These are phyloP conservation scores for Colletotrichum abscissum DNA, from an alignment of 2,329 filamentous ascomycete genomes.

Conservation along the genomic window DNA sequence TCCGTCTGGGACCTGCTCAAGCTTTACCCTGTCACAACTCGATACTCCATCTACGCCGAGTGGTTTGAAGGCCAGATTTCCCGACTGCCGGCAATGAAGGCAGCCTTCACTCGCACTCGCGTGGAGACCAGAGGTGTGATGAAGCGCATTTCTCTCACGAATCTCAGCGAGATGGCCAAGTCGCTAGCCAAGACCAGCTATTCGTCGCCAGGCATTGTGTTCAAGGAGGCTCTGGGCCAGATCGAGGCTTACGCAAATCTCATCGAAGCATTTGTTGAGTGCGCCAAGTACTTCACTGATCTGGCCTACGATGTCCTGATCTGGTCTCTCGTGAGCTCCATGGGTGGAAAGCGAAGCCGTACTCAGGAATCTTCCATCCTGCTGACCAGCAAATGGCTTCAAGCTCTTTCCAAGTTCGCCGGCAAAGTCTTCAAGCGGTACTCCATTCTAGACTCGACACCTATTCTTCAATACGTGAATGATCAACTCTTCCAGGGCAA, in stretches of 20 bases:
- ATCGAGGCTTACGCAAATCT: conserved; percentile 96
- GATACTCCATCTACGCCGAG: conserved; percentile 92
- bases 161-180: conserved; percentile 86
- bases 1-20: conserved; percentile 88
- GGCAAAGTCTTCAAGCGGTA: conserved; percentile 92
- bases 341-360: conserved; percentile 71
- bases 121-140: conserved; percentile 86
- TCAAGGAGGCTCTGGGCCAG: conserved; percentile 87
- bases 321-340: conserved; percentile 87
- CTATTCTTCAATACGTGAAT: conserved; percentile 90
- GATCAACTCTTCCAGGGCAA: conserved; percentile 85
- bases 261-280: conserved; percentile 94
- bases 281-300: conserved; percentile 91
- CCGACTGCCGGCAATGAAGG: conserved; percentile 79
- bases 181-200: conserved; percentile 92
- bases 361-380: conserved; percentile 72
- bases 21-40: conserved; percentile 78
- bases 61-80: conserved; percentile 89
- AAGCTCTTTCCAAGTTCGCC: conserved; percentile 89
- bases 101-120: conserved; percentile 80
- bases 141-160: conserved; percentile 90
- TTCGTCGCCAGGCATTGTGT: conserved; percentile 90
- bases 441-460: conserved; percentile 82
- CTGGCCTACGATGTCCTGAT: conserved; percentile 93
- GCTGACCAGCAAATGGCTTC: conserved; percentile 91